phyloP scores from a whole-genome alignment of 2,329 filamentous ascomycete species.

The Sporothrix brasiliensis region DNA sequence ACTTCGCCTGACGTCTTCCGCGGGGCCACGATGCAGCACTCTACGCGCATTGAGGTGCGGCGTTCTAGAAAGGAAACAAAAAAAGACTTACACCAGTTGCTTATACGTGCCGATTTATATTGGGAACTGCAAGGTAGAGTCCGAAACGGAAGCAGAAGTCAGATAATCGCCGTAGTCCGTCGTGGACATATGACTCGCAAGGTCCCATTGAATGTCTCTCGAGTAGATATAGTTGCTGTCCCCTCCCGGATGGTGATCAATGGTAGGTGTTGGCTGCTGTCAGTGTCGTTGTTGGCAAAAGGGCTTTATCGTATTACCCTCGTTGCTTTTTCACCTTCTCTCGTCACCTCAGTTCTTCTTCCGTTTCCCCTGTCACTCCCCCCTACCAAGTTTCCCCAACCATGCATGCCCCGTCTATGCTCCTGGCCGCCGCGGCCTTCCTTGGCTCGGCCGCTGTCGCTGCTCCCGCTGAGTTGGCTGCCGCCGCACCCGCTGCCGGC shows the following conservation, averaged over 20 bases:
- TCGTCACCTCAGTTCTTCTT: background rate
- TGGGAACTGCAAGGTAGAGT: background rate
- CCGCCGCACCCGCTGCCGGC: slow-evolving; percentile 7
- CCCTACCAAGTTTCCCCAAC: background rate
- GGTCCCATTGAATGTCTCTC: background rate
- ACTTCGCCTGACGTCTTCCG: background rate
- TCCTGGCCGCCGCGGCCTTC: slow-evolving; percentile 17
- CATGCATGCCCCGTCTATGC: slow-evolving; percentile 20
- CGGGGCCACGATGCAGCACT: background rate
- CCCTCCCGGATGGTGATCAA: background rate
- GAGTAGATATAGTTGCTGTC: slow-evolving; percentile 5
- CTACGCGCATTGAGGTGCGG: background rate
- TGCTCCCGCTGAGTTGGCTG: slow-evolving; percentile 19
- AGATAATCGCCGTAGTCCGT: background rate
- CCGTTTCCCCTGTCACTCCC: background rate
- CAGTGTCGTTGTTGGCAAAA: background rate
- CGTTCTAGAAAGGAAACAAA: background rate
- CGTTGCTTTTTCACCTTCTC: background rate
- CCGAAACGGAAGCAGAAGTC: background rate
- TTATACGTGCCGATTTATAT: background rate
- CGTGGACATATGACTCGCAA: background rate
- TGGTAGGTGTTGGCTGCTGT: no score
- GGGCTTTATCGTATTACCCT: background rate
- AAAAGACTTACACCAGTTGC: background rate
- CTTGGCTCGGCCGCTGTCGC: slow-evolving; percentile 9